These are phyloP conservation scores for Saccharomyces kudriavzevii DNA, from an alignment of 805 yeast species.

Conservation along the genomic window DNA sequence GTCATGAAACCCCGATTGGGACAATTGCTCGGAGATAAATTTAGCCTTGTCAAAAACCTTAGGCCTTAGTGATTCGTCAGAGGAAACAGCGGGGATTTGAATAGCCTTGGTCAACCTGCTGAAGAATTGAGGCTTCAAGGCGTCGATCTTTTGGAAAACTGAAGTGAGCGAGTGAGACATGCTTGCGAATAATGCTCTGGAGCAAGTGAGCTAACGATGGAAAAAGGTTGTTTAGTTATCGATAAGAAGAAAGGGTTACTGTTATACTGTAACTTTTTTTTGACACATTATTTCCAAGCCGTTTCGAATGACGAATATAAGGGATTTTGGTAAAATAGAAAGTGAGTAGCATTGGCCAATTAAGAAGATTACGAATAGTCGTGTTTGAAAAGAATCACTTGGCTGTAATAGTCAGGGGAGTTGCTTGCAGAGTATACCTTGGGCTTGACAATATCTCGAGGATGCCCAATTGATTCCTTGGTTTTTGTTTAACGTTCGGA, in stretches of 20 bases:
- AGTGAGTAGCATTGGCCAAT: neutral
- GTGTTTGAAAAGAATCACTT: neutral
- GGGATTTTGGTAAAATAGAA: neutral
- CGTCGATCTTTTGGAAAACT: constrained; percentile 52
- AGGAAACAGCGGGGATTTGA: constrained; percentile 88
- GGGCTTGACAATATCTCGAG: neutral
- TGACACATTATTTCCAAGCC: neutral
- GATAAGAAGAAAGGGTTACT: neutral
- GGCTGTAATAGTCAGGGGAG: neutral
- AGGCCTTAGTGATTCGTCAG: constrained; percentile 83
- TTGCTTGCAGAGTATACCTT: neutral
- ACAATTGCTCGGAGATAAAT: constrained; percentile 64
- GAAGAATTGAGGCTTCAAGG: constrained; percentile 66
- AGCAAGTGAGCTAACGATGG: neutral
- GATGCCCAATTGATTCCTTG: neutral
- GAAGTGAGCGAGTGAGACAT: neutral
- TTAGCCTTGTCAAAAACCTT: constrained; percentile 85
- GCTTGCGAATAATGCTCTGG: neutral
- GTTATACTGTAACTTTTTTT: neutral
- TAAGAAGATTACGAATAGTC: neutral
- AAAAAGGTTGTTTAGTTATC: neutral
- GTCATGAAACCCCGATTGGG: constrained; percentile 68
- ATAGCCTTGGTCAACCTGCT: constrained; percentile 74
- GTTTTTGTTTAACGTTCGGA: neutral
- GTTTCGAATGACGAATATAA: neutral